Conservation (phyloP, 106 monocot genomes). For the Dendrobium nobile region DNA sequence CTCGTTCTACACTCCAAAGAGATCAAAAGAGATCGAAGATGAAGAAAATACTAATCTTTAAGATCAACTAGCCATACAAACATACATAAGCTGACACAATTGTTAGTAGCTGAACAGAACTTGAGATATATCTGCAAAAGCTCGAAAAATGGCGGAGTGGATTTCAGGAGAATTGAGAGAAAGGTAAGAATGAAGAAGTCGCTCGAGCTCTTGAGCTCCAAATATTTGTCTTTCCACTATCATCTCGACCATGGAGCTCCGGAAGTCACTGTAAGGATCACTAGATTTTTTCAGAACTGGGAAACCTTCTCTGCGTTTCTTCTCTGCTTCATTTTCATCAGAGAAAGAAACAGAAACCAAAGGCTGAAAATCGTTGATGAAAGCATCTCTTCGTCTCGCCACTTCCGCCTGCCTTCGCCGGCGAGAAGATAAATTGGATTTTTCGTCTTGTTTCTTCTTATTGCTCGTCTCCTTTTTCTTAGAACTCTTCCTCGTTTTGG, state of each 20-base stretch:
- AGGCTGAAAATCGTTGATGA: slow-evolving; percentile 40
- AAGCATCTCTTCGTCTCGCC: neutral
- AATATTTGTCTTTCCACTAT: slow-evolving; percentile 35
- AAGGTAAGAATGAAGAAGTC: slow-evolving; percentile 35
- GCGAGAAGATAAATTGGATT: neutral
- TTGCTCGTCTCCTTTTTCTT: neutral
- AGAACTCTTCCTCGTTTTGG: slow-evolving; percentile 11
- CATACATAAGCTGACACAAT: neutral
- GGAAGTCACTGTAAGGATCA: slow-evolving; percentile 62
- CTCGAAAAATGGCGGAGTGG: slow-evolving; percentile 37
- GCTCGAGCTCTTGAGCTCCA: slow-evolving; percentile 16
- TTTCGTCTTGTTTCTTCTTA: slow-evolving; percentile 2
- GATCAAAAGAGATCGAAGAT: neutral
- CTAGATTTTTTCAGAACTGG: slow-evolving; percentile 57
- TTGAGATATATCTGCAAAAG: slow-evolving; percentile 50
- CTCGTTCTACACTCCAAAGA: neutral
- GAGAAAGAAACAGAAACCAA: slow-evolving; percentile 22
- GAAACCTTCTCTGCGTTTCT: slow-evolving; percentile 5
- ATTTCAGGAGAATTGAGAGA: slow-evolving; percentile 24
- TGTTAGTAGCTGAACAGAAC: slow-evolving; percentile 9
- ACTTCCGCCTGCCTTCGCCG: neutral
- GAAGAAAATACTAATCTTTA: neutral
- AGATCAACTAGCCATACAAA: neutral
- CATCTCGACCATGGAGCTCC: slow-evolving; percentile 78
- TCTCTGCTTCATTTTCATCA: neutral